Evolutionary conservation across 768 basidiomycete species (phyloP).

Genomic region (Podaxis sp.): DNA sequence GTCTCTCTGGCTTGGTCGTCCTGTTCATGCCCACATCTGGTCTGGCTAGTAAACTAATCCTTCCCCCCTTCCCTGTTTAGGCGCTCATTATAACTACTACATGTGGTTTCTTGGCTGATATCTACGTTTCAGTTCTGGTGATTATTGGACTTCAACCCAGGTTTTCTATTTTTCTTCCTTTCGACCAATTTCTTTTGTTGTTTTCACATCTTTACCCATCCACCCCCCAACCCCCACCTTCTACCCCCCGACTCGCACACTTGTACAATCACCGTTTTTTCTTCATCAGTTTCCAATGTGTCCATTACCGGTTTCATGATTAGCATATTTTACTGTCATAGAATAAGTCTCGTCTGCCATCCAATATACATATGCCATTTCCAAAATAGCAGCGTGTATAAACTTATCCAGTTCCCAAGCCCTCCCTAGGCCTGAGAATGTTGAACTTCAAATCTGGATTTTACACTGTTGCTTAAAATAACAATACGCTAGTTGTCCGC

Average conservation of each 20-base stretch:
- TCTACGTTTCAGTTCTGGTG: not conserved
- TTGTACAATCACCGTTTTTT: not conserved
- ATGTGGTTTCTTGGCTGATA: not conserved
- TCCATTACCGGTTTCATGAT: not conserved
- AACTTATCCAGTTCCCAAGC: not conserved
- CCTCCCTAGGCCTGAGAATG: not conserved
- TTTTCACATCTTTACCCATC: too few relatives aligned
- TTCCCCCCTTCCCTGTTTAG: not conserved
- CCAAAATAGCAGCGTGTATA: not conserved
- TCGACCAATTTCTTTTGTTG: too few relatives aligned
- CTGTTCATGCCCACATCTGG: not conserved
- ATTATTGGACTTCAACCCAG: not conserved
- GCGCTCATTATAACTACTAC: not conserved
- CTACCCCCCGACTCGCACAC: not conserved
- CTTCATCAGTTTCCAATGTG: not conserved
- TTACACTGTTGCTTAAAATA: too few relatives aligned
- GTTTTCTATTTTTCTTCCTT: not conserved
- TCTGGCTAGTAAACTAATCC: not conserved
- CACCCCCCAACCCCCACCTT: not conserved
- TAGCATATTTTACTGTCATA: slow-evolving; percentile 1
- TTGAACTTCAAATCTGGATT: not conserved
- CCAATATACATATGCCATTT: not conserved
- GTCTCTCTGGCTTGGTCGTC: not conserved
- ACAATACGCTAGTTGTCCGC: too few relatives aligned
- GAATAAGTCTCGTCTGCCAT: not conserved